A percentile compares a stretch with the other conserved stretches of the same genome.
These are phyloP conservation scores for Neofusicoccum ribis DNA, from an alignment of 2,329 filamentous ascomycete species.

Conservation along the genomic window DNA sequence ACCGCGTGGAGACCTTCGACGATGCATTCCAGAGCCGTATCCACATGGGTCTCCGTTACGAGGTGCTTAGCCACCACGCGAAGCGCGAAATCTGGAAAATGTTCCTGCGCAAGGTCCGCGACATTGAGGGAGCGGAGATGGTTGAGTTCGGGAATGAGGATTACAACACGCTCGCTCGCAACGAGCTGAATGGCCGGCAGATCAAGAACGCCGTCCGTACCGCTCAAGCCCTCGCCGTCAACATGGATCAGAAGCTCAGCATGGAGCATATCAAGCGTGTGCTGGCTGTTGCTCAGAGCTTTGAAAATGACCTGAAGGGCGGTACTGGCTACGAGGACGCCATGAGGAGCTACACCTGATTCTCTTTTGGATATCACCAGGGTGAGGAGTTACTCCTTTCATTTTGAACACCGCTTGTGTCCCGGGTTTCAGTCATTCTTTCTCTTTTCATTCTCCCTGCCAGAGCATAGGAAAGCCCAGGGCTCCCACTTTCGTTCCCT, in stretches of 20 bases:
- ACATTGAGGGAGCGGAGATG: slow-evolving; percentile 55
- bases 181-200: slow-evolving; percentile 71
- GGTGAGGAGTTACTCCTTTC: neutral
- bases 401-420: neutral
- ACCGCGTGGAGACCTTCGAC: slow-evolving; percentile 84
- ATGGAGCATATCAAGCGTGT: slow-evolving; percentile 82
- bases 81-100: slow-evolving; percentile 80
- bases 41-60: slow-evolving; percentile 81
- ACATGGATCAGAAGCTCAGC: slow-evolving; percentile 67
- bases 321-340: slow-evolving; percentile 78
- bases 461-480: too few relatives aligned
- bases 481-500: too few relatives aligned
- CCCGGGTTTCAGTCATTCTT: neutral
- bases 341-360: slow-evolving; percentile 70
- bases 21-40: slow-evolving; percentile 88
- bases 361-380: too few relatives aligned
- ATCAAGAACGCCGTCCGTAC: slow-evolving; percentile 89
- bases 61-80: slow-evolving; percentile 69
- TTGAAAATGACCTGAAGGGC: slow-evolving; percentile 80
- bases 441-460: neutral
- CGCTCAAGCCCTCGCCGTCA: slow-evolving; percentile 78
- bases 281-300: slow-evolving; percentile 79
- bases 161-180: slow-evolving; percentile 64
- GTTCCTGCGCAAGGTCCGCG: slow-evolving; percentile 73
- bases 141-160: slow-evolving; percentile 67